These are phyloP conservation scores for Trichosporon inkin DNA, from an alignment of 1,284 basidiomycete genomes.

Conservation along the genomic window DNA sequence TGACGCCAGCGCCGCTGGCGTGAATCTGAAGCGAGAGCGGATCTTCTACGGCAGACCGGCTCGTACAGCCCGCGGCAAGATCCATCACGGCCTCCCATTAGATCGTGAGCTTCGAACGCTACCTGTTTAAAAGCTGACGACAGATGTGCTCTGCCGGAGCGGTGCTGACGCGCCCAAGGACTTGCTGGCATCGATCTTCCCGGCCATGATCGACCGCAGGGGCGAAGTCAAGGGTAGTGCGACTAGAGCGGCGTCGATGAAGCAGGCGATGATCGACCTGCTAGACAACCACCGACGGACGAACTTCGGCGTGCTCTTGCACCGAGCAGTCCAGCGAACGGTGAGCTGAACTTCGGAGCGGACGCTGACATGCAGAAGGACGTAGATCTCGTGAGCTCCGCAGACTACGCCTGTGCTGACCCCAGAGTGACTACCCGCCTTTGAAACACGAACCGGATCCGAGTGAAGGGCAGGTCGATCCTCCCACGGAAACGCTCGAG, in stretches of 20 bases:
- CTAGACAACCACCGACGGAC: conserved; percentile 25
- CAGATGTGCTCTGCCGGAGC: conserved; percentile 40
- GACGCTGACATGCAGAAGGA: conserved; percentile 16
- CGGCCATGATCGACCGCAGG: background rate
- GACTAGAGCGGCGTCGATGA: conserved; percentile 15
- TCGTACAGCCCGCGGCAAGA: conserved; percentile 13
- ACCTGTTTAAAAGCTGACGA: background rate
- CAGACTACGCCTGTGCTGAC: background rate
- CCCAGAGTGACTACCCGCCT: conserved; percentile 2
- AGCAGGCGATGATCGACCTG: conserved; percentile 29
- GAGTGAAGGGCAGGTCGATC: background rate
- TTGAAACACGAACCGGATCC: background rate
- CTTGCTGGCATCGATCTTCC: conserved; percentile 13
- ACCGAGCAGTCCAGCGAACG: conserved; percentile 14
- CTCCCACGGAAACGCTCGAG: background rate
- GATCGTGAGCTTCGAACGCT: conserved; percentile 37
- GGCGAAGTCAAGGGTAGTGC: conserved; percentile 9
- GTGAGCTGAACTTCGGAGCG: background rate
- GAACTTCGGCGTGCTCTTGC: conserved; percentile 23
- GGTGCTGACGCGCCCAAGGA: background rate
- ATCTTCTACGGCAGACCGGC: conserved; percentile 47
- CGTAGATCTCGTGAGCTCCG: conserved; percentile 13
- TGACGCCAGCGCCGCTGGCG: conserved; percentile 9
- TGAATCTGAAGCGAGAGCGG: conserved; percentile 11
- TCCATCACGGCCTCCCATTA: conserved; percentile 38